Conservation (phyloP, 2,329 filamentous ascomycete genomes). For the Immersiporthe knoxdaviesiana region DNA sequence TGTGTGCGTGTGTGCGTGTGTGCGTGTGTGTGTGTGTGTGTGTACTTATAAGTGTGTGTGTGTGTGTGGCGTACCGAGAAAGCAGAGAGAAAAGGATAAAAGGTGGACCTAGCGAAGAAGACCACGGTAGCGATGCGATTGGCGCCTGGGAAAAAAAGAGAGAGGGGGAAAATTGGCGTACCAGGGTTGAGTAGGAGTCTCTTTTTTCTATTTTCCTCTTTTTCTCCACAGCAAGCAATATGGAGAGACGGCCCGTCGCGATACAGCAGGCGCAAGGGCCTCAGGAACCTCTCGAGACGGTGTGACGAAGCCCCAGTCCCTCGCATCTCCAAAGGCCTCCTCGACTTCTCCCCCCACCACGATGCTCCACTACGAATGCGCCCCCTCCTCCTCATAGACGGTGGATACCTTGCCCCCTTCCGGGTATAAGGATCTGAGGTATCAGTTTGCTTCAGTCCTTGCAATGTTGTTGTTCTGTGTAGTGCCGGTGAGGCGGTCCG, state of each 20-base stretch:
- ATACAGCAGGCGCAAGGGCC: not conserved
- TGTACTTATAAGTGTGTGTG: not conserved
- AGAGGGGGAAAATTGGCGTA: not conserved
- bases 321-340: not conserved
- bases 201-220: not conserved
- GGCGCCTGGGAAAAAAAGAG: not conserved
- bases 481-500: not conserved
- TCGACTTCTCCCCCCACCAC: not conserved
- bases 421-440: not conserved
- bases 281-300: not conserved
- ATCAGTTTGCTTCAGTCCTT: not conserved
- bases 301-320: not conserved
- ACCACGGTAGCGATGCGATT: not conserved
- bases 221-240: slow-evolving; percentile 16
- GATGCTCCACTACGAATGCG: not conserved
- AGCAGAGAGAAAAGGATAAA: too few species aligned
- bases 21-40: too few species aligned
- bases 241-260: slow-evolving; percentile 30
- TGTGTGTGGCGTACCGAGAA: too few species aligned
- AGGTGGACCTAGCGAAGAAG: not conserved
- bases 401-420: not conserved
- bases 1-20: too few species aligned
- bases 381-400: not conserved
- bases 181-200: not conserved
- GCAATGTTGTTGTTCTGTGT: not conserved